Conservation (phyloP, 2,329 filamentous ascomycete genomes). For the Mycogone perniciosa region DNA sequence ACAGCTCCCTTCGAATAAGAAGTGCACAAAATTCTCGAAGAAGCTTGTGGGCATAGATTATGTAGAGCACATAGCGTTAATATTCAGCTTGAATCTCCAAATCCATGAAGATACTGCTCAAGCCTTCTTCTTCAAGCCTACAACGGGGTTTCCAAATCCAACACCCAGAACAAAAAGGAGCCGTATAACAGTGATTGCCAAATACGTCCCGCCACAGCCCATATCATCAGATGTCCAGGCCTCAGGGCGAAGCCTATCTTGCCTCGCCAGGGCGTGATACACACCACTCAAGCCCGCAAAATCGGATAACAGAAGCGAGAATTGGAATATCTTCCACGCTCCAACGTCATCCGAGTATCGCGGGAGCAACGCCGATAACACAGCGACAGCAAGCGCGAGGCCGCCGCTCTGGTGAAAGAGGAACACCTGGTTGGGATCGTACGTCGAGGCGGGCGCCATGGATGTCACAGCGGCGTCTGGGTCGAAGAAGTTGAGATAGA, state of each 20-base stretch:
- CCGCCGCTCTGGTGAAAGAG: constrained; percentile 19
- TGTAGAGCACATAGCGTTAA: too few species aligned
- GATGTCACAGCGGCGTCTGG: not conserved
- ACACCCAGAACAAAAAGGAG: constrained; percentile 15
- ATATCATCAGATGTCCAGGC: not conserved
- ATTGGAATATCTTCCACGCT: constrained; percentile 18
- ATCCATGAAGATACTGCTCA: not conserved
- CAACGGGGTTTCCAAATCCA: constrained; percentile 7
- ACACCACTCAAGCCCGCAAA: constrained; percentile 16
- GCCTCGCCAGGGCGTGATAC: constrained; percentile 5
- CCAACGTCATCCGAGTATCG: constrained; percentile 16
- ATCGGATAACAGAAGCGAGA: constrained; percentile 18
- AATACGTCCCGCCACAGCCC: constrained; percentile 10
- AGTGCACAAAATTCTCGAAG: too few species aligned
- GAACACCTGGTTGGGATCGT: constrained; percentile 15
- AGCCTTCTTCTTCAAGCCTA: constrained; percentile 5
- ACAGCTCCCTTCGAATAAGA: too few species aligned
- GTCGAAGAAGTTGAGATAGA: constrained; percentile 15
- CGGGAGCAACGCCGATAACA: constrained; percentile 15
- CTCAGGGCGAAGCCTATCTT: not conserved
- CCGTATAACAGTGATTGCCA: constrained; percentile 12
- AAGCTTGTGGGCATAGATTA: too few species aligned
- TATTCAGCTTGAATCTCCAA: too few species aligned
- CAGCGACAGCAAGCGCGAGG: constrained; percentile 14
- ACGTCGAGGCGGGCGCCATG: constrained; percentile 10